phyloP scores from a whole-genome alignment of 768 basidiomycete species.

The Saitozyma sp. region DNA sequence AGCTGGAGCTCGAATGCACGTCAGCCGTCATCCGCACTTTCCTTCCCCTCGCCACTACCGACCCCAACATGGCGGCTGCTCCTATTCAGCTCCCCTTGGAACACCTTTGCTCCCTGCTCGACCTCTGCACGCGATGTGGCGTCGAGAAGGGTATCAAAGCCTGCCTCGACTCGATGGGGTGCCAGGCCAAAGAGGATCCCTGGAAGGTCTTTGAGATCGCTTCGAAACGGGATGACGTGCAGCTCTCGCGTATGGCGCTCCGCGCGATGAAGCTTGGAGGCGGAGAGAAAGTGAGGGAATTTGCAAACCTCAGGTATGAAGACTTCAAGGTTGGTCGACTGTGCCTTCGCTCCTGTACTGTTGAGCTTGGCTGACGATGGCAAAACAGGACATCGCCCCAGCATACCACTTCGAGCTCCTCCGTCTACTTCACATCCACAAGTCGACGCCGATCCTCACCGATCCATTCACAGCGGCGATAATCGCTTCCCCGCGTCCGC shows the following conservation, averaged over 20 bases:
- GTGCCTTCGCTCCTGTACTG: neutral
- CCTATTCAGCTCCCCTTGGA: neutral
- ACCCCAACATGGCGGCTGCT: neutral
- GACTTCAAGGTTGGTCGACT: constrained; percentile 7
- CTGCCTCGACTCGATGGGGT: neutral
- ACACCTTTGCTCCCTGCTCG: neutral
- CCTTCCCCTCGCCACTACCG: neutral
- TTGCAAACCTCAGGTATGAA: neutral
- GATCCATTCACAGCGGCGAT: neutral
- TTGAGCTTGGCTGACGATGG: neutral
- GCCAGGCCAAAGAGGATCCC: constrained; percentile 1
- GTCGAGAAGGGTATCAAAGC: neutral
- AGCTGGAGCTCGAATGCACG: neutral
- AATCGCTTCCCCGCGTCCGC: neutral
- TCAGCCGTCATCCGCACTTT: neutral
- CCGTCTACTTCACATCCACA: constrained; percentile 4
- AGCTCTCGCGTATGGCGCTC: constrained; percentile 10
- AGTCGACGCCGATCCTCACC: neutral
- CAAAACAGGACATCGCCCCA: neutral
- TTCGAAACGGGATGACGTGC: constrained; percentile 4
- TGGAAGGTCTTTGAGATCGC: constrained; percentile 15
- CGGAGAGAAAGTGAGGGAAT: neutral
- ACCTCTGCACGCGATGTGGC: neutral
- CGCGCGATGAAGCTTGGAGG: neutral
- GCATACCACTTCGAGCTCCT: constrained; percentile 8